Evolutionary conservation across 2,329 filamentous ascomycete species (phyloP).

Genomic region (Hymenoscyphus albidus): DNA sequence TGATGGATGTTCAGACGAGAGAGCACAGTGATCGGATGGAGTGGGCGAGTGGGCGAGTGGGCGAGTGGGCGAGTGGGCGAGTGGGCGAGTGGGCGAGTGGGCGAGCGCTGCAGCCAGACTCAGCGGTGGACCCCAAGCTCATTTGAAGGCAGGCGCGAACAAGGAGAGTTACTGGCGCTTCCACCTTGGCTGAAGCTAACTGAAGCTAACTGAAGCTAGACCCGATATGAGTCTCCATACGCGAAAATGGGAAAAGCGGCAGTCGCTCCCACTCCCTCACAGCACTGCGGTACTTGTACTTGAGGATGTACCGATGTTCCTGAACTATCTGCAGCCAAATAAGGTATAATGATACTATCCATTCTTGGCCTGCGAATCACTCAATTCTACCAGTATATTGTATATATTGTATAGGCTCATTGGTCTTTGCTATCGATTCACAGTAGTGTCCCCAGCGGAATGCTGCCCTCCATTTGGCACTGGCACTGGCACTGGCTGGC

Average conservation of each 20-base stretch:
- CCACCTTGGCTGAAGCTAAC: neutral
- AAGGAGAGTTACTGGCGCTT: too few relatives aligned
- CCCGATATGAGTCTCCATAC: neutral
- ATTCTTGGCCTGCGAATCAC: neutral
- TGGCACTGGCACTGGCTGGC: too few relatives aligned
- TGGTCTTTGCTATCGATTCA: too few relatives aligned
- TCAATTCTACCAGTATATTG: too few relatives aligned
- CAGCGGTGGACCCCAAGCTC: too few relatives aligned
- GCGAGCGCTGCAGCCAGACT: too few relatives aligned
- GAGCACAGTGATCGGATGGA: constrained; percentile 1
- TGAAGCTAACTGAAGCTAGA: neutral
- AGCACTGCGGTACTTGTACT: too few relatives aligned
- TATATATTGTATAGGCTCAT: too few relatives aligned
- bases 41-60: neutral
- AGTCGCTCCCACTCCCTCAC: neutral
- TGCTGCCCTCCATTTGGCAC: too few relatives aligned
- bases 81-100: neutral
- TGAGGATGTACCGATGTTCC: neutral
- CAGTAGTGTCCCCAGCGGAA: too few relatives aligned
- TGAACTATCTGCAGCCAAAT: neutral
- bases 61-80: neutral
- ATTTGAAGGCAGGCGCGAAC: too few relatives aligned
- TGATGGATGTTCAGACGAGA: neutral
- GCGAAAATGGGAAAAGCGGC: neutral
- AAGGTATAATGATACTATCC: neutral